Evolutionary conservation across 1,284 basidiomycete species (phyloP).

Genomic region (Bondarzewia mesenterica): DNA sequence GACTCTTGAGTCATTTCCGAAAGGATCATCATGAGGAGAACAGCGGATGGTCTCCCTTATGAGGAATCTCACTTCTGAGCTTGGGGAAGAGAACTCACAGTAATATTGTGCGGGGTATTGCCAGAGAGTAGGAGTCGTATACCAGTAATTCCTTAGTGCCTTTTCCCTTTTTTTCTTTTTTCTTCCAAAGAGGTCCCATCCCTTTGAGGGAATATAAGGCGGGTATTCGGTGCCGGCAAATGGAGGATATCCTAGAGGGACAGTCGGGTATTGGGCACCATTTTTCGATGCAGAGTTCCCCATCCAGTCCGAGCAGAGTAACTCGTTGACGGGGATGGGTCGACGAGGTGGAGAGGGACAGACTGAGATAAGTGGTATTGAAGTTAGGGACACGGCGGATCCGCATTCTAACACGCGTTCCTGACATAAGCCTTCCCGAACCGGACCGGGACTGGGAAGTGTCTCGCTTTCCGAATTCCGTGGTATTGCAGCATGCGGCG

Average conservation of each 20-base stretch:
- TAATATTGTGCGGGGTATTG: neutral
- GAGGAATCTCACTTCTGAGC: neutral
- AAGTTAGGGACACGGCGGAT: too few species aligned
- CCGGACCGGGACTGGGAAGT: too few species aligned
- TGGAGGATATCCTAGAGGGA: neutral
- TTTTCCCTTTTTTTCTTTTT: conserved; percentile 4
- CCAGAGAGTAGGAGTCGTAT: neutral
- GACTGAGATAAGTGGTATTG: neutral
- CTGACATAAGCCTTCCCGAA: neutral
- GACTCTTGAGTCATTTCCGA: too few species aligned
- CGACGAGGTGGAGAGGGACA: neutral
- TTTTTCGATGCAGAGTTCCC: conserved; percentile 4
- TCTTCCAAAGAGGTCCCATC: neutral
- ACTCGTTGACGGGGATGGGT: neutral
- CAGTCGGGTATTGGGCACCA: neutral
- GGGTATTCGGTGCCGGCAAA: neutral
- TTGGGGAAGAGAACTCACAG: neutral
- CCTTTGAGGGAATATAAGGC: neutral
- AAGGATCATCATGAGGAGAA: too few species aligned
- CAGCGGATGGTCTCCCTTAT: neutral
- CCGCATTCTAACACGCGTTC: neutral
- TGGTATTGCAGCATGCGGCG: conserved; percentile 92
- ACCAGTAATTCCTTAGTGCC: conserved; percentile 1
- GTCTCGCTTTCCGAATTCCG: conserved; percentile 65
- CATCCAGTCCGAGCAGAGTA: neutral